Evolutionary conservation across 441 rosid species (phyloP), one percentile per base, ranked within the genome.

Genomic region (Macaranga tanarius): DNA sequence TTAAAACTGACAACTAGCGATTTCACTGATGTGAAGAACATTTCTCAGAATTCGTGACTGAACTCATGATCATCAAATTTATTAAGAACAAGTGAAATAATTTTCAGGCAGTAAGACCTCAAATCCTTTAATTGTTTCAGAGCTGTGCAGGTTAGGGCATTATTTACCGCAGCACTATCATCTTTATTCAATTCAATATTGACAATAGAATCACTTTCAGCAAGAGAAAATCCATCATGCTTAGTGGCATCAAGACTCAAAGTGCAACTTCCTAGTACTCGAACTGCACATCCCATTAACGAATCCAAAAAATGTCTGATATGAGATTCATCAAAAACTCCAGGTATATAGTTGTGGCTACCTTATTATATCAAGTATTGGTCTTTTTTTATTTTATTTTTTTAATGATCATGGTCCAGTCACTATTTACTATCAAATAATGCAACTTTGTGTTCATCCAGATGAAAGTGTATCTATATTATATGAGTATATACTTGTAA

Each of bases 211-310:
- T 61, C 42, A 75, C 48, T 73, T 62, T 72, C 76, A 44, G 62
- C 67, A 25, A 57, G 34, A 75, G 85, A 73, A 70, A 89, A 79
- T 70, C 73, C 82, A 25, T 34, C 71, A 75, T 61, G 73, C 76
- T 79, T 87, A 48, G 81, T 84, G 76, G 61, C 79, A 64, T 81
- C 85, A 69, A 86, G 76, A 80, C 81, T 75, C 70, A 72, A 79
- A 76, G 84, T 76, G 73, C 85, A 88, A 79, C 92, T 89, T 56
- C 74, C 79, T 85, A 96, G 66, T 59, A 96, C 78, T 73, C 90
- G 92, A 66, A 89, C 92, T 82, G 90, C 92, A 82, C 89, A 89
- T 71, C 97, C 98, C 90, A 90, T 90, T 72, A 96, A 74, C 63
- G 92, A 84, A 80, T 88, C 84, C 77, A 96, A 86, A 81, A 89